Evolutionary conservation across 305 asterid genomes (phyloP).

Genomic region (Solanum hybrid): DNA sequence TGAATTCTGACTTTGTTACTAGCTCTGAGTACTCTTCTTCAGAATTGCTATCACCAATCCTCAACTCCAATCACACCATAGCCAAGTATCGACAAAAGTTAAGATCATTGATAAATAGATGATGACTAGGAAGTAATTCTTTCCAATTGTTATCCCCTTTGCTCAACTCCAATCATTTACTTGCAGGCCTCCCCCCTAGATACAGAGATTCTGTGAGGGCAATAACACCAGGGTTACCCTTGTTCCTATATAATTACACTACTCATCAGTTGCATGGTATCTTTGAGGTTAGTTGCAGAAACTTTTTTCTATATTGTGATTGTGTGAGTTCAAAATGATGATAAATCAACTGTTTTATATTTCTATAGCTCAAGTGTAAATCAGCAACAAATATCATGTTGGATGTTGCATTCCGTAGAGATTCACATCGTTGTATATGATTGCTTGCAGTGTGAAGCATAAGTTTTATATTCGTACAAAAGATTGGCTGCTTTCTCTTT

Average conservation of each 20-base stretch:
- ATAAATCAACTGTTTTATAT: not conserved
- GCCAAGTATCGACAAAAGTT: not conserved
- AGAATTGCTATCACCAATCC: not conserved
- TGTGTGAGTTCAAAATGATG: not conserved
- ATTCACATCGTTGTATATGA: not conserved
- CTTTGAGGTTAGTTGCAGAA: slow-evolving; percentile 55
- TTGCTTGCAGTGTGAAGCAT: not conserved
- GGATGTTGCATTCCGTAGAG: not conserved
- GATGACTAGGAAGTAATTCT: not conserved
- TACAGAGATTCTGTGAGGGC: slow-evolving; percentile 96
- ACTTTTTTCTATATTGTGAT: not conserved
- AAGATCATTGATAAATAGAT: not conserved
- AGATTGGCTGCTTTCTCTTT: not conserved
- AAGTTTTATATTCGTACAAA: not conserved
- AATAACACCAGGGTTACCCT: slow-evolving; percentile 88
- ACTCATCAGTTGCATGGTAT: slow-evolving; percentile 96
- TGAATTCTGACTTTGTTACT: not conserved
- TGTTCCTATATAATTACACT: slow-evolving; percentile 89
- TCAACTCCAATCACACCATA: not conserved
- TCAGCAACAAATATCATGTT: not conserved
- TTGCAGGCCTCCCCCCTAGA: slow-evolving; percentile 87
- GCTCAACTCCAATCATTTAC: not conserved
- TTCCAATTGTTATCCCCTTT: not conserved
- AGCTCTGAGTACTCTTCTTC: not conserved
- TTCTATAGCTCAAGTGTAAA: not conserved